These are phyloP conservation scores for Penicillium steckii DNA, from an alignment of 495 filamentous ascomycete genomes.

Conservation along the genomic window DNA sequence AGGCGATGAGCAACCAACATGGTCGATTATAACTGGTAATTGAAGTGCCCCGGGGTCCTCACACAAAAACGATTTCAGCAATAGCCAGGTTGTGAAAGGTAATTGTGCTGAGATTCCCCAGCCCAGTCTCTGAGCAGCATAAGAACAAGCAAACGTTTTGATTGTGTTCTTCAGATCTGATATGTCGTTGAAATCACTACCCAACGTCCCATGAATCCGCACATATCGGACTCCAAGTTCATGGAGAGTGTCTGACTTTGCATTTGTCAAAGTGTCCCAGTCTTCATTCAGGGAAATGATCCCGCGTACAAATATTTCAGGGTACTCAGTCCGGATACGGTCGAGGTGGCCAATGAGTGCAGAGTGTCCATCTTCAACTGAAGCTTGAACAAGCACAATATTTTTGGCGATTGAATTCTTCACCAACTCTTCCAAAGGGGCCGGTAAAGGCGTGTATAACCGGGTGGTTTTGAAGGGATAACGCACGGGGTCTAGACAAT, in stretches of 20 bases:
- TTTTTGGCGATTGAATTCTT: not conserved
- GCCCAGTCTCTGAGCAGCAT: constrained; percentile 5
- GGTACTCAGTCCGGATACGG: constrained; percentile 14
- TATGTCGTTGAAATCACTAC: not conserved
- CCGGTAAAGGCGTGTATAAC: constrained; percentile 18
- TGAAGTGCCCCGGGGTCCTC: constrained; percentile 4
- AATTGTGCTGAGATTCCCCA: constrained; percentile 18
- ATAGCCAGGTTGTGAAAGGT: constrained; percentile 10
- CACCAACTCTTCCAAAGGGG: constrained; percentile 9
- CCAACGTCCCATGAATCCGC: constrained; percentile 13
- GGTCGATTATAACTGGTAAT: constrained; percentile 17
- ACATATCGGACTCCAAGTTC: constrained; percentile 10
- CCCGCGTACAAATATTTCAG: constrained; percentile 11
- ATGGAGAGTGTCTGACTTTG: constrained; percentile 11
- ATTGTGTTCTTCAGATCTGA: constrained; percentile 3
- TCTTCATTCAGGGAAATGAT: constrained; percentile 18
- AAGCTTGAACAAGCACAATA: constrained; percentile 21
- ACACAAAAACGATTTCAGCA: constrained; percentile 8
- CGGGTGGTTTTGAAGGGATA: constrained; percentile 22
- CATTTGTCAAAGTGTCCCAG: not conserved
- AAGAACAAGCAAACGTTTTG: constrained; percentile 9
- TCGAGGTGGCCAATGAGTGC: constrained; percentile 14
- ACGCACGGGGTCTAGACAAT: constrained; percentile 16
- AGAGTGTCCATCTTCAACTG: constrained; percentile 14
- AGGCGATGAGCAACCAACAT: constrained; percentile 10